phyloP scores from a whole-genome alignment of 768 basidiomycete genomes.

The Obba rivulosa region DNA sequence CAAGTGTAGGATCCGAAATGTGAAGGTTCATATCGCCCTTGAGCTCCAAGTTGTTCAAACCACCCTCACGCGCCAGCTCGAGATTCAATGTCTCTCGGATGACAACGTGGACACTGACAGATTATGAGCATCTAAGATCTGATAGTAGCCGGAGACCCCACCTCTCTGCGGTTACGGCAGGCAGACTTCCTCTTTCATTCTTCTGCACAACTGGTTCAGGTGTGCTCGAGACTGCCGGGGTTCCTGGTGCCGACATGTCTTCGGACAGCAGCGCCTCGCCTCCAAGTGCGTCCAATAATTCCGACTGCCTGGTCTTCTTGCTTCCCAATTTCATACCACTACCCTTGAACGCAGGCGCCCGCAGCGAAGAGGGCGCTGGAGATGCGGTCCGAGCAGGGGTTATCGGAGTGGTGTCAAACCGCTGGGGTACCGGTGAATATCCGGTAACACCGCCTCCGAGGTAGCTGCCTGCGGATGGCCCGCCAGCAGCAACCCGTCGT shows the following conservation, averaged over 20 bases:
- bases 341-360: conserved; percentile 83
- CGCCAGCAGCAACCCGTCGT: conserved; percentile 54
- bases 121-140: background rate
- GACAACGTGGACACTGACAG: conserved; percentile 71
- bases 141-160: conserved; percentile 23
- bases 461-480: conserved; percentile 49
- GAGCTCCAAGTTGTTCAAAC: conserved; percentile 83
- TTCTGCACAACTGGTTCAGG: conserved; percentile 40
- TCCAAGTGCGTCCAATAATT: conserved; percentile 83
- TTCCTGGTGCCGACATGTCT: conserved; percentile 45
- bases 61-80: conserved; percentile 84
- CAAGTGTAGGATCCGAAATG: conserved; percentile 68
- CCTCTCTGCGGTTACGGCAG: conserved; percentile 75
- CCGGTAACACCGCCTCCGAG: conserved; percentile 64
- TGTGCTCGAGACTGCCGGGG: conserved; percentile 43
- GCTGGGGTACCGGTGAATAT: conserved; percentile 62
- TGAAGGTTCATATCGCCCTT: conserved; percentile 93
- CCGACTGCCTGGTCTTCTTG: conserved; percentile 88
- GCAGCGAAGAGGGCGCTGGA: conserved; percentile 44
- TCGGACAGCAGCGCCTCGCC: conserved; percentile 61
- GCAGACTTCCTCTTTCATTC: conserved; percentile 58
- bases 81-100: conserved; percentile 82
- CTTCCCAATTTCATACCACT: conserved; percentile 94
- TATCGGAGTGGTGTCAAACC: conserved; percentile 61
- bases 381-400: conserved; percentile 38